Percentiles rank a stretch among this genome's conserved stretches.
phyloP scores from a whole-genome alignment of 805 yeast genomes.

The Starmerella kuoi region DNA sequence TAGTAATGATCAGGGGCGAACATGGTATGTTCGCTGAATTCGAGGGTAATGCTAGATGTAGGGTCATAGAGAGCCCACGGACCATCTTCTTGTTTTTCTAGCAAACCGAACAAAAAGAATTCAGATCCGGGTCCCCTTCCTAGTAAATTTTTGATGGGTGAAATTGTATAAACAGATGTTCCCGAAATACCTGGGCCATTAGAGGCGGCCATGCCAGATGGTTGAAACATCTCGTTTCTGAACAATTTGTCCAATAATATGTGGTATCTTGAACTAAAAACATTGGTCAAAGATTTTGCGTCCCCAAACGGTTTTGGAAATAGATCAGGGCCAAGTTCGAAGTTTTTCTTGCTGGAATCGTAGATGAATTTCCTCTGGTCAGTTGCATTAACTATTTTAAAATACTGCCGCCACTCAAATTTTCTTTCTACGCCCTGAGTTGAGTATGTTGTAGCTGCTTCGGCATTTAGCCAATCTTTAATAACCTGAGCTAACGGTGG shows the following conservation, averaged over 20 bases:
- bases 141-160: slow-evolving; percentile 67
- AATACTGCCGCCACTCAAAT: slow-evolving; percentile 62
- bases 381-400: slow-evolving; percentile 49
- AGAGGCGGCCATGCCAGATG: slow-evolving; percentile 9
- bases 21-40: slow-evolving; percentile 40
- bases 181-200: not conserved
- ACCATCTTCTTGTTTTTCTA: slow-evolving; percentile 36
- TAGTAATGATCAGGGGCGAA: slow-evolving; percentile 53
- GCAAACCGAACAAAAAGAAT: slow-evolving; percentile 67
- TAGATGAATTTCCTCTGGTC: slow-evolving; percentile 33
- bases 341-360: slow-evolving; percentile 41
- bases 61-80: slow-evolving; percentile 69
- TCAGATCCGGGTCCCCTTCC: slow-evolving; percentile 64
- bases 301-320: slow-evolving; percentile 10
- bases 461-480: slow-evolving; percentile 37
- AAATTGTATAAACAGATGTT: slow-evolving; percentile 30
- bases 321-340: slow-evolving; percentile 28
- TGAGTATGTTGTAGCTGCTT: slow-evolving; percentile 4
- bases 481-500: slow-evolving; percentile 52
- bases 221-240: slow-evolving; percentile 64
- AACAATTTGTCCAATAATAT: slow-evolving; percentile 57
- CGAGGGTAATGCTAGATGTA: slow-evolving; percentile 60
- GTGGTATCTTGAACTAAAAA: slow-evolving; percentile 40
- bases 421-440: not conserved
- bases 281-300: slow-evolving; percentile 18